Evolutionary conservation across 768 basidiomycete species (phyloP).

Genomic region (Chalciporus piperatus): DNA sequence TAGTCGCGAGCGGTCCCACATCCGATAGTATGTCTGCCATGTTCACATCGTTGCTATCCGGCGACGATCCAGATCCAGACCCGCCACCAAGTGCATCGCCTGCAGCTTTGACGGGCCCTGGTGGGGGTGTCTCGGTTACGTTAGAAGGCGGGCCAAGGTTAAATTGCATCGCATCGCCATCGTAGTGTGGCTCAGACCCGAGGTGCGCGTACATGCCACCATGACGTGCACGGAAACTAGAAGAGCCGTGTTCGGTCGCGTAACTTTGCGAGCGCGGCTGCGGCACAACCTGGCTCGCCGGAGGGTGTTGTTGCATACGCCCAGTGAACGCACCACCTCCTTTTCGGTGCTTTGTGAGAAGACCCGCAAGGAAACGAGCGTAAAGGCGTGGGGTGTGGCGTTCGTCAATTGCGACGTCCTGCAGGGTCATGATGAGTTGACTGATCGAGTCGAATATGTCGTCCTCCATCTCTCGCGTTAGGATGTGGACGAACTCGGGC

Average conservation of each 20-base stretch:
- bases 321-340: conserved; percentile 57
- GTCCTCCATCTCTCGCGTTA: conserved; percentile 56
- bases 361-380: conserved; percentile 73
- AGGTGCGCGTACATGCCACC: conserved; percentile 11
- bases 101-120: conserved; percentile 18
- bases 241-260: conserved; percentile 29
- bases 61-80: neutral
- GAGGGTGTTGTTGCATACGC: conserved; percentile 50
- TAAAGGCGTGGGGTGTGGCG: conserved; percentile 79
- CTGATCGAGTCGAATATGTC: conserved; percentile 73
- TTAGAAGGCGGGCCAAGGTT: conserved; percentile 12
- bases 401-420: conserved; percentile 77
- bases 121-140: neutral
- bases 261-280: conserved; percentile 13
- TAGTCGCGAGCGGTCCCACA: conserved; percentile 62
- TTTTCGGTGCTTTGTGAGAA: conserved; percentile 66
- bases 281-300: conserved; percentile 34
- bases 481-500: conserved; percentile 66
- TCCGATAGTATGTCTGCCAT: conserved; percentile 34
- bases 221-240: conserved; percentile 24
- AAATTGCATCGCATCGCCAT: conserved; percentile 32
- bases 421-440: conserved; percentile 67
- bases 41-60: conserved; percentile 16
- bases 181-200: conserved; percentile 17
- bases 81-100: conserved; percentile 23